Conservation (phyloP, 164 flowering plant species). For the Chloranthus sessilifolius region DNA sequence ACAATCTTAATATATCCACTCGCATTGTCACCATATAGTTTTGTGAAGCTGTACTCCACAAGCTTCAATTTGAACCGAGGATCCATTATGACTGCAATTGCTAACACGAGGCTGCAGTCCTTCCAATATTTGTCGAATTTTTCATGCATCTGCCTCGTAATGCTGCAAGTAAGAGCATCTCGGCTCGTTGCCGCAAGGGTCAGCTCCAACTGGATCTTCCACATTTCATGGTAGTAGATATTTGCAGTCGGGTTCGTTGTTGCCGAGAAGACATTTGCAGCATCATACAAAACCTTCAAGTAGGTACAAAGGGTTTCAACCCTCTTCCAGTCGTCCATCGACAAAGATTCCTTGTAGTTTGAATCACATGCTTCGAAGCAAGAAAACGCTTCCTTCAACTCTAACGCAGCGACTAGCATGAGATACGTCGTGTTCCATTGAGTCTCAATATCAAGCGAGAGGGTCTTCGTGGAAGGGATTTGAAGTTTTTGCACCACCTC, state of each 20-base stretch:
- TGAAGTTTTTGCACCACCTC: constrained; percentile 70
- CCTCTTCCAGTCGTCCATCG: constrained; percentile 79
- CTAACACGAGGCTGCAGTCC: constrained; percentile 51
- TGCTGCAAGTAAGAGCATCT: constrained; percentile 42
- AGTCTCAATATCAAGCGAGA: constrained; percentile 55
- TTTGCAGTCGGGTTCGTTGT: constrained; percentile 47
- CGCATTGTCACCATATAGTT: constrained; percentile 63
- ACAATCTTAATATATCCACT: constrained; percentile 38
- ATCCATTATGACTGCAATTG: constrained; percentile 77
- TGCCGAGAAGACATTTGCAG: constrained; percentile 44
- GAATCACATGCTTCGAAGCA: constrained; percentile 69
- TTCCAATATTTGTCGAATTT: constrained; percentile 67
- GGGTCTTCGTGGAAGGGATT: constrained; percentile 49
- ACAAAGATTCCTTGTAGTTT: constrained; percentile 45
- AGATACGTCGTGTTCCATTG: constrained; percentile 85
- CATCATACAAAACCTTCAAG: constrained; percentile 59
- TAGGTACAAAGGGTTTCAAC: constrained; percentile 49
- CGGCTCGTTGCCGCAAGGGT: constrained; percentile 37
- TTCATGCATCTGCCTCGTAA: constrained; percentile 50
- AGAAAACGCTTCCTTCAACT: constrained; percentile 75
- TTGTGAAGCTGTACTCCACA: constrained; percentile 61
- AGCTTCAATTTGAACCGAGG: constrained; percentile 86
- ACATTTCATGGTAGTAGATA: constrained; percentile 57
- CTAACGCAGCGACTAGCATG: constrained; percentile 69
- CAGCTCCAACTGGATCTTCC: constrained; percentile 55